Base-by-base conservation (phyloP, 140 eudicot species). In the Oenanthe javanica region DNA sequence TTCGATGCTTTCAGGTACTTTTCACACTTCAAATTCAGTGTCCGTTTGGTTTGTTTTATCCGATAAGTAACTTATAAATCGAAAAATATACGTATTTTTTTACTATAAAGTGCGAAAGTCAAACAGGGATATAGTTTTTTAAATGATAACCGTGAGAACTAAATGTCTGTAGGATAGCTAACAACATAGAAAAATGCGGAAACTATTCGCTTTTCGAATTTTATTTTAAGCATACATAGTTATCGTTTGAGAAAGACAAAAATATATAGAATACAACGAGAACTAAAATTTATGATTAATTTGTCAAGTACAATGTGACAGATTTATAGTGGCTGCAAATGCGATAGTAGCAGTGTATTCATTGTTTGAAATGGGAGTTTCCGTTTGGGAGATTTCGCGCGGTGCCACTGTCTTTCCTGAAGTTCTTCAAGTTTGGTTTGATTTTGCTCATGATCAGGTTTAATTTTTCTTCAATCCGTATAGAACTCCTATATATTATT, bases 381-480 rank as follows among this genome's bases (percentile, higher is more conserved):
- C 97, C n/a, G 90, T 85, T 81, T 90, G 93, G 94, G 97, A 92
- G 80, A 92, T 92, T 70, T 79, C 87, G 18, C 87, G 91, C 50
- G 89, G 88, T 10, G 76, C 81, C 86, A 92, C 95, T 7, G 36
- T 90, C 47, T 81, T 92, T n/a, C 97, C 97, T 0, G 93, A 92
- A 57, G 67, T 84, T 75, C 74, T 83, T 4, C 97, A 92, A 85
- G 93, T 92, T 27, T 92, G 97, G 97, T 92, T 92, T 77, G 97
- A 92, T 81, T 92, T 90, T 83, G 83, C 90, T 85, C 97, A 92
- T 54, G 97, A 92, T 87, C 97, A 92, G 97, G 97, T 91, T 45
- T 3, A 1, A 10, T 15, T 69, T 14, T 36, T 4, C 11, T 8
- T 38, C 74, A 69, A 69, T 67, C 40, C 1, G 36, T 31, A 7